These are phyloP conservation scores for Fusarium abutilonis DNA, from an alignment of 2,329 filamentous ascomycete genomes.

Conservation along the genomic window DNA sequence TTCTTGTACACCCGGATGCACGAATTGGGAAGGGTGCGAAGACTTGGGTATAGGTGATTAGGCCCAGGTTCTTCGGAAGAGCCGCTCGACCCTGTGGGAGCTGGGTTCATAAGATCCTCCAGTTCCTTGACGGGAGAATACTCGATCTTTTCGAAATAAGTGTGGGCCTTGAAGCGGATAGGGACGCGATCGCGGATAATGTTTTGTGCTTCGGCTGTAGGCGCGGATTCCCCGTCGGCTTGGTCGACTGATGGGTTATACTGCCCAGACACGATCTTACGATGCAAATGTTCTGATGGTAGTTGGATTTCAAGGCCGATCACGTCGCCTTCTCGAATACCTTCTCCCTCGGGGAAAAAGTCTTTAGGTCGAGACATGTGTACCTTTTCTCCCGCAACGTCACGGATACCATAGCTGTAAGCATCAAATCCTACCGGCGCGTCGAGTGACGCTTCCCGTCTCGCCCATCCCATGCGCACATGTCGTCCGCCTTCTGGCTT, in stretches of 20 bases:
- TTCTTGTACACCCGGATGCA: constrained; percentile 94
- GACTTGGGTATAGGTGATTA: constrained; percentile 76
- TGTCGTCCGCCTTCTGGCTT: constrained; percentile 64
- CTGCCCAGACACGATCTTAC: constrained; percentile 85
- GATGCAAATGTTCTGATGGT: constrained; percentile 84
- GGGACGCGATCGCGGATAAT: constrained; percentile 95
- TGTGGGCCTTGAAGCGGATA: constrained; percentile 91
- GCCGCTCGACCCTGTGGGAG: constrained; percentile 57
- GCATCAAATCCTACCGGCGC: constrained; percentile 87
- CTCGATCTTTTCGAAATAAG: constrained; percentile 93
- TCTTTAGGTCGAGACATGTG: constrained; percentile 94
- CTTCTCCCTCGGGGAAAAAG: constrained; percentile 81
- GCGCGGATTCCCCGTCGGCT: constrained; percentile 64
- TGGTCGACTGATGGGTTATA: constrained; percentile 88
- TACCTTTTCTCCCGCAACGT: constrained; percentile 89
- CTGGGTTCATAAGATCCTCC: constrained; percentile 82
- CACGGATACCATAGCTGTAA: constrained; percentile 93
- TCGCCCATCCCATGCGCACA: constrained; percentile 87
- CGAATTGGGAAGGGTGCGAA: constrained; percentile 87
- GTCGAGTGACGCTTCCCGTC: constrained; percentile 82
- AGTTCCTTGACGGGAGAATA: constrained; percentile 89
- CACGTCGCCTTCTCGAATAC: constrained; percentile 89
- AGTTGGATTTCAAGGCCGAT: constrained; percentile 93
- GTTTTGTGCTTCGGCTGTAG: constrained; percentile 72
- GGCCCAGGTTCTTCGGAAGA: constrained; percentile 71